Base-by-base conservation (phyloP, 345 rosid species). In the Salix udensis region DNA sequence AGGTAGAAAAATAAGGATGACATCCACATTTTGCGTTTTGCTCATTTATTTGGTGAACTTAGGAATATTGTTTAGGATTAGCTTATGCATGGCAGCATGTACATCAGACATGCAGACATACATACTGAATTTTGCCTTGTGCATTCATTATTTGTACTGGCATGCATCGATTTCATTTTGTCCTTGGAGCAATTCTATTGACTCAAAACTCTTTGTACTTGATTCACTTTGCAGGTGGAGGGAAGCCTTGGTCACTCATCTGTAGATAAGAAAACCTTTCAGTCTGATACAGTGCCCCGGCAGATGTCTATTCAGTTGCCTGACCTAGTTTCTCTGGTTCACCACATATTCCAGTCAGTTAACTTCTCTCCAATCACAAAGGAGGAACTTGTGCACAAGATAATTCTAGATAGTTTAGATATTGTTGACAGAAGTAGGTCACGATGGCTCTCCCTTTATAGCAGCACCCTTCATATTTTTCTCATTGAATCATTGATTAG, bases 301-400 rank as follows among this genome's bases (percentile, higher is more conserved):
- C 82, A 79, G 78, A 70, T 39, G 28, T 68, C 86, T 69, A 68
- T 74, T 62, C 48, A 74, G 80, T 74, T 85, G 83, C 72, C 79
- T 37, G 82, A 82, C 65, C 80, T 87, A 26, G 86, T 85, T 82
- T 77, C 86, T 69, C 24, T 76, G 39, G 81, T 88, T 78, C 71
- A 80, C 75, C 62, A 40, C 70, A 79, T 87, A 46, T 88, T 85
- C 71, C 77, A 60, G 76, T 73, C 85, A 8, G 68, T 60, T 65
- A 82, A 80, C 78, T 72, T 65, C 74, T 76, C 83, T 71, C 61
- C 87, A 42, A 81, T 88, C 75, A 87, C 91, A 75, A 84, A 77
- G 79, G 88, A 87, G 76, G 91, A 88, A 82, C 88, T 88, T 21
- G 80, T 87, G 77, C 81, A 85, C 76, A 87, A 85, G 84, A 80